Evolutionary conservation across 306 rosid species (phyloP).

Genomic region (Spatholobus suberectus): DNA sequence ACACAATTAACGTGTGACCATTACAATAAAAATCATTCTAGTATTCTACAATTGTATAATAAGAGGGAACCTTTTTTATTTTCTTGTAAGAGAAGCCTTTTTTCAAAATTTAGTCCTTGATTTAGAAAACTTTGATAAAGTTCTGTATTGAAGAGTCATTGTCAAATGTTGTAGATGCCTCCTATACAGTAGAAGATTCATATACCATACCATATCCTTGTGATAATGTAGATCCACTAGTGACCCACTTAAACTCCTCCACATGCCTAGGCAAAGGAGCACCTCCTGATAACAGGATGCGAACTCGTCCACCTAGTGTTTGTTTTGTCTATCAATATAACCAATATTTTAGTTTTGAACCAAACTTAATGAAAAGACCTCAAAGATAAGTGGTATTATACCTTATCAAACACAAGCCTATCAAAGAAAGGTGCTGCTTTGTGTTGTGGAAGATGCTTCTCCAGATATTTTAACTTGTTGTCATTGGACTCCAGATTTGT

Average conservation of each 20-base stretch:
- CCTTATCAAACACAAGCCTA: conserved; percentile 85
- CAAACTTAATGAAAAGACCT: not conserved
- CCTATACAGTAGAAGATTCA: conserved; percentile 20
- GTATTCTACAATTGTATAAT: not conserved
- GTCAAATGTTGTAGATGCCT: too few species aligned
- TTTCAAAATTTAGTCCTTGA: not conserved
- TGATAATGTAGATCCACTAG: conserved; percentile 73
- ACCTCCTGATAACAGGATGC: conserved; percentile 80
- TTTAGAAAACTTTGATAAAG: conserved; percentile 11
- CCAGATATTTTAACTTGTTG: conserved; percentile 79
- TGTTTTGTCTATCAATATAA: conserved; percentile 63
- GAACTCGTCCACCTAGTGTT: conserved; percentile 81
- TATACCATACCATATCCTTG: conserved; percentile 86
- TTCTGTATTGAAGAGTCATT: too few species aligned
- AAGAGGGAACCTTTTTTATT: not conserved
- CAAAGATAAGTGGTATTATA: conserved; percentile 34
- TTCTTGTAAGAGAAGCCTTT: not conserved
- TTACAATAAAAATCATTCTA: not conserved
- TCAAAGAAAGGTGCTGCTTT: conserved; percentile 87
- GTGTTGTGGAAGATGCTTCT: conserved; percentile 79
- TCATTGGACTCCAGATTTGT: conserved; percentile 42
- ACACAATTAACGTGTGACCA: conserved; percentile 31
- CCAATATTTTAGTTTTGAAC: conserved; percentile 17
- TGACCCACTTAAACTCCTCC: conserved; percentile 84
- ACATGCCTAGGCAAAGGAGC: conserved; percentile 88